A percentile compares a stretch with the other conserved stretches of the same genome.
Evolutionary conservation across 495 filamentous ascomycete species (phyloP).

Genomic region (Sordaria brevicollis): DNA sequence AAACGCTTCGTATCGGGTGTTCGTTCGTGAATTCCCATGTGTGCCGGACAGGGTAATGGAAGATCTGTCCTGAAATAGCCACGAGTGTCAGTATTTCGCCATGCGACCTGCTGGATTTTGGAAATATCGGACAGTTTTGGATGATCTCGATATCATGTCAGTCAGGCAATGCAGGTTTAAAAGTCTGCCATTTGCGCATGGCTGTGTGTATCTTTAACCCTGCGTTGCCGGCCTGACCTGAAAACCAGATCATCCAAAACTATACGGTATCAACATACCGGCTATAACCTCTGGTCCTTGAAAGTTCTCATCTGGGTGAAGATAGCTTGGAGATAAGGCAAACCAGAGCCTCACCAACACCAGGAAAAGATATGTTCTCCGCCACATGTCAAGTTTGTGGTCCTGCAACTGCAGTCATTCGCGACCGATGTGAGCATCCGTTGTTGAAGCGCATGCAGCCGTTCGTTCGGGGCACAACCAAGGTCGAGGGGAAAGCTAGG

Average conservation of each 20-base stretch:
- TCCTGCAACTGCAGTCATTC: slow-evolving; percentile 4
- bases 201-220: too few species aligned
- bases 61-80: slow-evolving; percentile 65
- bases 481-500: background rate
- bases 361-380: slow-evolving; percentile 77
- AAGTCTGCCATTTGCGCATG: too few species aligned
- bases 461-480: background rate
- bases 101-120: background rate
- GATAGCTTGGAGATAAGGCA: slow-evolving; percentile 86
- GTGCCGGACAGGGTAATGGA: slow-evolving; percentile 69
- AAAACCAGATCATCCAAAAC: too few species aligned
- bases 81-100: background rate
- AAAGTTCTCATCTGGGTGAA: slow-evolving; percentile 98
- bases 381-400: slow-evolving; percentile 57
- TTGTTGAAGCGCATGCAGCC: background rate
- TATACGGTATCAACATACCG: slow-evolving; percentile 57
- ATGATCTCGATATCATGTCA: too few species aligned
- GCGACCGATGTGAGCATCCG: background rate
- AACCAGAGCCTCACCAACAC: slow-evolving; percentile 86
- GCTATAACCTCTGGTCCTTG: slow-evolving; percentile 96
- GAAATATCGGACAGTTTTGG: too few species aligned
- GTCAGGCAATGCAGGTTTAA: too few species aligned
- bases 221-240: too few species aligned
- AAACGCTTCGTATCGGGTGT: slow-evolving; percentile 82
- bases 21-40: slow-evolving; percentile 94